Conservation (phyloP, 768 basidiomycete species). For the Termitomyces sp. region DNA sequence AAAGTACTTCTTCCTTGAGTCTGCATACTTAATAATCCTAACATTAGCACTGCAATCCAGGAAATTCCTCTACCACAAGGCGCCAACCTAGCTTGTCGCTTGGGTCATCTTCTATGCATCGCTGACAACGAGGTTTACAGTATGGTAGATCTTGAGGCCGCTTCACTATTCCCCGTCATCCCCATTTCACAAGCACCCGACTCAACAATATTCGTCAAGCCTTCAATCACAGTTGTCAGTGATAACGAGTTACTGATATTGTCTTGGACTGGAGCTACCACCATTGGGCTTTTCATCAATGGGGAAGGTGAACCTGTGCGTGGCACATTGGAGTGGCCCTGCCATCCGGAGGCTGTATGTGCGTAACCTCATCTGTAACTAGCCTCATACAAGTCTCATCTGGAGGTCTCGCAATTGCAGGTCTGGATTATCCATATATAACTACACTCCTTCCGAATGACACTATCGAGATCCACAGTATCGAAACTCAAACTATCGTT, state of each 20-base stretch:
- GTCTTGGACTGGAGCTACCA: slow-evolving; percentile 76
- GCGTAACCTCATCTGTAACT: slow-evolving; percentile 23
- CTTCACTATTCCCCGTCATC: slow-evolving; percentile 65
- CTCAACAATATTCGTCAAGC: slow-evolving; percentile 37
- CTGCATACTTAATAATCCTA: not conserved
- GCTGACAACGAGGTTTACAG: slow-evolving; percentile 73
- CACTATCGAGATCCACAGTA: slow-evolving; percentile 75
- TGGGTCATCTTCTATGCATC: slow-evolving; percentile 61
- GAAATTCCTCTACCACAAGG: slow-evolving; percentile 67
- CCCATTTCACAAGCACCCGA: slow-evolving; percentile 70
- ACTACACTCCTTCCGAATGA: slow-evolving; percentile 74
- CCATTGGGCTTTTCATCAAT: slow-evolving; percentile 84
- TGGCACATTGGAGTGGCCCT: slow-evolving; percentile 84
- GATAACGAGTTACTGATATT: slow-evolving; percentile 82
- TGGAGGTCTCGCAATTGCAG: slow-evolving; percentile 28
- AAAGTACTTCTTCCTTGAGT: slow-evolving; percentile 35
- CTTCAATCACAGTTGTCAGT: slow-evolving; percentile 69
- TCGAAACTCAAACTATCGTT: slow-evolving; percentile 66
- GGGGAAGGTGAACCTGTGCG: slow-evolving; percentile 84
- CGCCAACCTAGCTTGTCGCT: slow-evolving; percentile 54
- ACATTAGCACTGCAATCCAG: slow-evolving; percentile 32
- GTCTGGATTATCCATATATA: slow-evolving; percentile 78
- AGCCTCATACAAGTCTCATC: not conserved
- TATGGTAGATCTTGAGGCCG: slow-evolving; percentile 71
- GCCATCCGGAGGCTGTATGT: slow-evolving; percentile 75